Percentiles rank a stretch among this genome's conserved stretches.
These are phyloP conservation scores for Jackrogersella multiformis DNA, from an alignment of 495 filamentous ascomycete species.

Conservation along the genomic window DNA sequence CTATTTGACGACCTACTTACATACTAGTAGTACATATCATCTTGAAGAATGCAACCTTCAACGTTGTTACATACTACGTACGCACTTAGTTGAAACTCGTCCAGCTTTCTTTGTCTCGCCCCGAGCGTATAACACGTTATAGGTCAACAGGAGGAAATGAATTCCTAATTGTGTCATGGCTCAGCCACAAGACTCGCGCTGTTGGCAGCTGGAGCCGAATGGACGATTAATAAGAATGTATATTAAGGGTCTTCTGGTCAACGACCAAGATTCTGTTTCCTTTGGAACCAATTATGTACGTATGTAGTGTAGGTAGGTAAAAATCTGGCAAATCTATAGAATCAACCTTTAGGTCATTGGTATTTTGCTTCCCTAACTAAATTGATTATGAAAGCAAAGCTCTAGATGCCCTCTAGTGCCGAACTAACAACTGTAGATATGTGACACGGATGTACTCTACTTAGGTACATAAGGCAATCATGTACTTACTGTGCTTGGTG, in stretches of 20 bases:
- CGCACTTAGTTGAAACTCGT: slow-evolving; percentile 6
- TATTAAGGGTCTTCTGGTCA: background rate
- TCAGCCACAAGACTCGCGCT: slow-evolving; percentile 27
- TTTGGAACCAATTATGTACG: too few relatives aligned
- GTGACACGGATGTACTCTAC: background rate
- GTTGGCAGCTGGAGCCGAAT: slow-evolving; percentile 22
- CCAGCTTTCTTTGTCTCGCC: slow-evolving; percentile 5
- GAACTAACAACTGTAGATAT: background rate
- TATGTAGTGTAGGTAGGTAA: too few relatives aligned
- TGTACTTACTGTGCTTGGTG: slow-evolving; percentile 4
- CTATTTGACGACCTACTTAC: background rate
- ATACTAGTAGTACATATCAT: background rate
- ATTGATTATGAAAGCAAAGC: background rate
- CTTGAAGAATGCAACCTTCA: slow-evolving; percentile 4
- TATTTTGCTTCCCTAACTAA: background rate
- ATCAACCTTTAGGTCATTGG: background rate
- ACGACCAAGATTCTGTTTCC: background rate
- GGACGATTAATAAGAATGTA: background rate
- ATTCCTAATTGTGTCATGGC: slow-evolving; percentile 27
- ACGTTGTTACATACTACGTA: too few relatives aligned
- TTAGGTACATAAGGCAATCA: background rate
- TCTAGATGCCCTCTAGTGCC: background rate
- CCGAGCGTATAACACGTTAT: slow-evolving; percentile 12
- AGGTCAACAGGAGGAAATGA: slow-evolving; percentile 19
- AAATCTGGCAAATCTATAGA: background rate